phyloP scores from a whole-genome alignment of 2,329 filamentous ascomycete genomes.

The Zopfia rhizophila region DNA sequence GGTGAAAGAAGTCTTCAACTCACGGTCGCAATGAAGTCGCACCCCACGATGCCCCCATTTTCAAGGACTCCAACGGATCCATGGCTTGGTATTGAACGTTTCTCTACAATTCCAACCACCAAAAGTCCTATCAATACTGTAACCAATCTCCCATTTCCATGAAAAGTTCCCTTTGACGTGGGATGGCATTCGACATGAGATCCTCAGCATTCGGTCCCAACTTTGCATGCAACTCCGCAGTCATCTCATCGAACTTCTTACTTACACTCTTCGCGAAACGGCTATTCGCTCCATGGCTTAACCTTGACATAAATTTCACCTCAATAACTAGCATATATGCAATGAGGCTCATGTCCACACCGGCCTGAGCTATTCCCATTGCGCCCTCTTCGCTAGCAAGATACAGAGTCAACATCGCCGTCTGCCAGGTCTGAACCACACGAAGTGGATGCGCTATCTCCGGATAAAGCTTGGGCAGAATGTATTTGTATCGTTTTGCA shows the following conservation, averaged over 20 bases:
- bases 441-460: constrained; percentile 63
- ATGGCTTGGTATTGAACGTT: no score
- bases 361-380: constrained; percentile 32
- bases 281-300: constrained; percentile 56
- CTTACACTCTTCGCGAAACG: constrained; percentile 53
- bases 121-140: constrained; percentile 23
- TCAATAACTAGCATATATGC: constrained; percentile 56
- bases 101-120: neutral
- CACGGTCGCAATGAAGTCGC: no score
- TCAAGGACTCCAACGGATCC: no score
- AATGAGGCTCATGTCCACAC: constrained; percentile 55
- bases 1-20: no score
- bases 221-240: constrained; percentile 35
- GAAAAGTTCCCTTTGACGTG: constrained; percentile 38
- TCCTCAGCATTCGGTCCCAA: constrained; percentile 31
- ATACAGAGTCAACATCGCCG: constrained; percentile 50
- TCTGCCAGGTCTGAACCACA: constrained; percentile 59
- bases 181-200: constrained; percentile 32
- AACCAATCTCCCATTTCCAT: constrained; percentile 44
- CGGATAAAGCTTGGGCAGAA: constrained; percentile 64
- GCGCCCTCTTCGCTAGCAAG: constrained; percentile 28
- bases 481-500: constrained; percentile 61
- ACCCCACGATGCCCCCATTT: no score
- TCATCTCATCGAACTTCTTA: constrained; percentile 51
- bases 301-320: constrained; percentile 49